Evolutionary conservation across 1,139 yeast genomes (phyloP), one percentile per base, ranked within the genome.

Genomic region (Debaryomyces psychrophilus): DNA sequence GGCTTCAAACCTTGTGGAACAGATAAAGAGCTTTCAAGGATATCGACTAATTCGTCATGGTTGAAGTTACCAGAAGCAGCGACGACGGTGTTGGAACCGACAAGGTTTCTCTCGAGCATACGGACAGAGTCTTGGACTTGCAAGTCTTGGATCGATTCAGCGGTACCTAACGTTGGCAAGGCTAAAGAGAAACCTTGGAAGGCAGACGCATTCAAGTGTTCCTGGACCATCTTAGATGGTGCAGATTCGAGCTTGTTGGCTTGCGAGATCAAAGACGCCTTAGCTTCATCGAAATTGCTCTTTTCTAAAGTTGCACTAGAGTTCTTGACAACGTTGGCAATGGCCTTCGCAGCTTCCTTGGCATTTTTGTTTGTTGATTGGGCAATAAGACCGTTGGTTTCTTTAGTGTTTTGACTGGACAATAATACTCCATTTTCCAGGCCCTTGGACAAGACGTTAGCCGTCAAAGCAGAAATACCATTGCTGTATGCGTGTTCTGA

Each of bases 131-230:
- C 95, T 60, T 73, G 69, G 42, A 75, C 53, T 56, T 81, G 82
- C 66, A 87, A 74, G 52, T 76, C 79, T 40, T 73, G 66, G 44
- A 87, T 59, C 41, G 88, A 74, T 53, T 85, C 92, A 36, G 73
- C 56, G 54, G 89, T 85, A 76, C 95, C 95, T 58, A 76, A 73
- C 45, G 79, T 76, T 67, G 95, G 95, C 65, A 87, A 75, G 46
- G 85, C 86, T 58, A 87, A 76, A 20, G 93, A 83, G 60, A 88
- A 83, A 61, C 90, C 89, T 72, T 87, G 95, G 86, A 80, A 87
- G 46, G 95, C 95, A 50, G 90, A 79, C 51, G 90, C 80, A 60
- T 82, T 81, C 73, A 87, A 78, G 69, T 87, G 95, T 69, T 85
- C 88, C 57, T 82, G 62, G 43, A 84, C 86, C 75, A 69, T 77